Percentiles rank a stretch among this genome's conserved stretches.
Conservation (phyloP, 371 early-diverging fungal genomes). For the Apophysomyces elegans region DNA sequence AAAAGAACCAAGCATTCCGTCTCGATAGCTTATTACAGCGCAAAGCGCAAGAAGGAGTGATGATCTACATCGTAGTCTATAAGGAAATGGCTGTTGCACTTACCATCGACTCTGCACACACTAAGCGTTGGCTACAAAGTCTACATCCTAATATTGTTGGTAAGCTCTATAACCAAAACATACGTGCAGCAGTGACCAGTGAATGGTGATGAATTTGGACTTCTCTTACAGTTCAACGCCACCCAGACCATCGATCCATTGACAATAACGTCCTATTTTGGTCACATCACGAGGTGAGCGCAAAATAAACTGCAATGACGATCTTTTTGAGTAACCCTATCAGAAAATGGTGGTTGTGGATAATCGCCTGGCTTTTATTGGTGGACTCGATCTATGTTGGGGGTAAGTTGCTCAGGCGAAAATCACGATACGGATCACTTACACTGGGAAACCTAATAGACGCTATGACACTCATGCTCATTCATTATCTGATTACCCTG, state of each 20-base stretch:
- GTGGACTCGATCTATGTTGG: constrained; percentile 83
- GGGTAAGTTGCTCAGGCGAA: constrained; percentile 40
- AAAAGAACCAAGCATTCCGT: constrained; percentile 73
- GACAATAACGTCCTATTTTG: constrained; percentile 70
- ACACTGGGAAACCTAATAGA: constrained; percentile 30
- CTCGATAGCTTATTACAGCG: constrained; percentile 82
- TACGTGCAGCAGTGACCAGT: constrained; percentile 23
- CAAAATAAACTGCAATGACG: constrained; percentile 27
- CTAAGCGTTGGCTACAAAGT: constrained; percentile 75
- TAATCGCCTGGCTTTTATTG: constrained; percentile 73
- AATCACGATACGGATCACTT: background rate
- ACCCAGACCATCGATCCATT: constrained; percentile 70
- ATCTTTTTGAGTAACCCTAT: constrained; percentile 26
- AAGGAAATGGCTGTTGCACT: constrained; percentile 87
- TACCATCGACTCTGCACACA: constrained; percentile 79
- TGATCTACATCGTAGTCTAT: constrained; percentile 89
- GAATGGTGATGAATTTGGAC: too few relatives aligned
- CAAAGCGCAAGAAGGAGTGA: constrained; percentile 89
- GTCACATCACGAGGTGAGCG: constrained; percentile 74
- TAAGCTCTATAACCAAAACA: constrained; percentile 20
- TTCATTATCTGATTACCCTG: constrained; percentile 71
- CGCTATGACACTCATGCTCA: constrained; percentile 90
- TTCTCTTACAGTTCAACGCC: constrained; percentile 55
- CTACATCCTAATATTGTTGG: constrained; percentile 84
- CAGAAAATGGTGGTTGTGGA: constrained; percentile 79